Evolutionary conservation across 352 stramenopile species (phyloP).

Genomic region (Thraustochytrium sp.): DNA sequence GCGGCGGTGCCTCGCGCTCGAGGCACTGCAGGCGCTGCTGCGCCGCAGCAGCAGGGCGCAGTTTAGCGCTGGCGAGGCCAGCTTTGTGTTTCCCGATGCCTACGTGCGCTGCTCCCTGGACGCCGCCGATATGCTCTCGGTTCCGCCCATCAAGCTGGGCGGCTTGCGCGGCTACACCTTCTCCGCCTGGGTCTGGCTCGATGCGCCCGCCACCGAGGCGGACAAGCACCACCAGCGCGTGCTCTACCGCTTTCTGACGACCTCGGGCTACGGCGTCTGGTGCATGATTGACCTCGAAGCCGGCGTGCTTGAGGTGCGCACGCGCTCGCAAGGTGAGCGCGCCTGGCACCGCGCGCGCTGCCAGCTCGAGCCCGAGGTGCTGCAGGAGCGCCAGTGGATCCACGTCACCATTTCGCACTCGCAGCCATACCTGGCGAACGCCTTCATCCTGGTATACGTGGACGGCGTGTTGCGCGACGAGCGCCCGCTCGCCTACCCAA

Average conservation of each 20-base stretch:
- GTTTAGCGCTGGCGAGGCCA: constrained; percentile 12
- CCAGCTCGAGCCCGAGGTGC: background rate
- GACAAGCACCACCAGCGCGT: background rate
- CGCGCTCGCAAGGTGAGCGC: background rate
- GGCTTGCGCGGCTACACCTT: constrained; percentile 11
- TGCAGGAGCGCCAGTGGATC: background rate
- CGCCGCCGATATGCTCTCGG: background rate
- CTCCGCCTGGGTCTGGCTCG: background rate
- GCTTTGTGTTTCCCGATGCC: constrained; percentile 30
- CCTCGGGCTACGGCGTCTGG: background rate
- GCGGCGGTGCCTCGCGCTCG: background rate
- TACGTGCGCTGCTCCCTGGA: constrained; percentile 13
- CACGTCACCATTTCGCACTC: constrained; percentile 16
- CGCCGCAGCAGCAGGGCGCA: background rate
- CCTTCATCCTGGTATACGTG: background rate
- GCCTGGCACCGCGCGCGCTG: background rate
- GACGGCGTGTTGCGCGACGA: background rate
- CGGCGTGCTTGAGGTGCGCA: background rate
- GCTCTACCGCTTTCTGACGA: constrained; percentile 19
- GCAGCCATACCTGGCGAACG: background rate
- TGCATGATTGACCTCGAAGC: constrained; percentile 5
- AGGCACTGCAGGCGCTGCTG: background rate
- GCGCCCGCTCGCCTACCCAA: constrained; percentile 1
- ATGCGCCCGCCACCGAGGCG: background rate
- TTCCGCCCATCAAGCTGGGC: background rate